Evolutionary conservation across 148 eudicot genomes (phyloP), one percentile per base, ranked within the genome.

Genomic region (Fagopyrum tataricum): DNA sequence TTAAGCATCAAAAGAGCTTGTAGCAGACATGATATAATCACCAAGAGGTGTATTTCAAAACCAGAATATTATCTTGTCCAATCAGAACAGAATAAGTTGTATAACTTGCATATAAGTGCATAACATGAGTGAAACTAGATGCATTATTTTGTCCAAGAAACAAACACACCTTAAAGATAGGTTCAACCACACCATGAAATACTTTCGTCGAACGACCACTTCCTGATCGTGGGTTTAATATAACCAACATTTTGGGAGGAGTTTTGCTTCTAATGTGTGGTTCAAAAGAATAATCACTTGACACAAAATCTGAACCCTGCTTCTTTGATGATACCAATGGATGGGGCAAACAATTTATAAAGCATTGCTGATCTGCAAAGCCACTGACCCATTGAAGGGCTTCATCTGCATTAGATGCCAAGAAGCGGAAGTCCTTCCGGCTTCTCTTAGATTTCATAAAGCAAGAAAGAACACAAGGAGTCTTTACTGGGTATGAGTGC

Each of bases 331-430:
- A 86, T 77, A 84, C 87, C 81, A 95, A 78, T 70, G 97, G 99
- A 85, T 95, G 99, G 51, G 94, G 99, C 79, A 89, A 81, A 75
- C 85, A 86, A 78, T 95, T 95, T 23, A 95, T 85, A 84, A 81
- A 92, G 78, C 99, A 95, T 72, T 91, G 93, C 82, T 87, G 99
- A 87, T 95, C 99, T 51, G 97, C 97, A 85, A 95, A 95, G 42
- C 91, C 91, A 79, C 82, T 85, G 74, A 91, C 94, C 99, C 99
- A 91, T 61, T 90, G 96, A 71, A 87, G 73, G 71, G 99, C 99
- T 79, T 91, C 99, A 13, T 95, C 97, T 7, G 96, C 48, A 58
- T 81, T 88, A 73, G 92, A 66, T 56, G 97, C 96, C 77, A 95
- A 76, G 78, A 95, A 95, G 61, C 97, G 96, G 74, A 84, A 88